Evolutionary conservation across 495 filamentous ascomycete species (phyloP).

Genomic region (Hypoxylon fuscum): DNA sequence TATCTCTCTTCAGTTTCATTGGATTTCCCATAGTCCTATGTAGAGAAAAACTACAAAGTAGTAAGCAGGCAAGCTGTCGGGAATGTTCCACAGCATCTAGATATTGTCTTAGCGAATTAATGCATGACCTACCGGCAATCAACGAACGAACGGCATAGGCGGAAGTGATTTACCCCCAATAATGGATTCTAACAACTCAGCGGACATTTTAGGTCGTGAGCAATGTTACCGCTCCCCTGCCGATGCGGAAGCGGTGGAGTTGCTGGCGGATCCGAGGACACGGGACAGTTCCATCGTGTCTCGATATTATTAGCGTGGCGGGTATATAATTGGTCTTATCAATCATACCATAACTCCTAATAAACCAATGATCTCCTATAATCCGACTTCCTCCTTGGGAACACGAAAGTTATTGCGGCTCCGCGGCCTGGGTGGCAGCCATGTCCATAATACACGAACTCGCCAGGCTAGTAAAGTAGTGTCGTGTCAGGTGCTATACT

Average conservation of each 20-base stretch:
- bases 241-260: slow-evolving; percentile 38
- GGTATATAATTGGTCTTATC: slow-evolving; percentile 22
- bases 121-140: not conserved
- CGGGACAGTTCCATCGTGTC: slow-evolving; percentile 37
- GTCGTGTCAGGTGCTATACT: slow-evolving; percentile 24
- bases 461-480: slow-evolving; percentile 1
- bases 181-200: slow-evolving; percentile 24
- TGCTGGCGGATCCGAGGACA: slow-evolving; percentile 34
- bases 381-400: slow-evolving; percentile 3
- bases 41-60: slow-evolving; percentile 4
- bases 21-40: slow-evolving; percentile 12
- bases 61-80: slow-evolving; percentile 28
- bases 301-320: slow-evolving; percentile 39
- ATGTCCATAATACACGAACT: slow-evolving; percentile 11
- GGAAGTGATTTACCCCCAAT: slow-evolving; percentile 13
- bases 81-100: slow-evolving; percentile 34
- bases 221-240: slow-evolving; percentile 22
- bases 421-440: slow-evolving; percentile 30
- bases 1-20: slow-evolving; percentile 14
- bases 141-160: slow-evolving; percentile 25
- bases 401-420: slow-evolving; percentile 37
- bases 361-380: slow-evolving; percentile 12
- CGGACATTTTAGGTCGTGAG: slow-evolving; percentile 22
- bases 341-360: slow-evolving; percentile 6
- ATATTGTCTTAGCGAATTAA: slow-evolving; percentile 35